Evolutionary conservation across 2,329 filamentous ascomycete genomes (phyloP).

Genomic region (Cladophialophora psammophila): DNA sequence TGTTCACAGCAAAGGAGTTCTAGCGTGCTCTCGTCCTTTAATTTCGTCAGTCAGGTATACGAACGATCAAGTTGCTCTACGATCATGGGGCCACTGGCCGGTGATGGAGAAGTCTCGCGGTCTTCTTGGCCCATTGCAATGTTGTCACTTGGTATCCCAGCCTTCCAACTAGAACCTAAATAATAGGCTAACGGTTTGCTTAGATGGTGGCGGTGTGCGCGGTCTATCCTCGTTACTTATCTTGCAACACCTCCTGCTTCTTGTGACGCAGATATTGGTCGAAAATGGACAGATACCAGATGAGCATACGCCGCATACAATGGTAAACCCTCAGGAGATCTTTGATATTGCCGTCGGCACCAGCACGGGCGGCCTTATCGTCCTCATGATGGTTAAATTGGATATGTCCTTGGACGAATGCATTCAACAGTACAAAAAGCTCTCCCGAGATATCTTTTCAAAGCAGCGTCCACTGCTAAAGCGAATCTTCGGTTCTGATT

Average conservation of each 20-base stretch:
- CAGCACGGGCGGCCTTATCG: conserved; percentile 52
- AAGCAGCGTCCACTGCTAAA: conserved; percentile 28
- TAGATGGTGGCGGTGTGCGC: conserved; percentile 53
- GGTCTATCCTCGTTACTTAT: conserved; percentile 50
- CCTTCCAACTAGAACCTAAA: neutral
- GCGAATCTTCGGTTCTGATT: conserved; percentile 31
- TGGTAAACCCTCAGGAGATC: conserved; percentile 45
- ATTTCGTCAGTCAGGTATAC: too few relatives aligned
- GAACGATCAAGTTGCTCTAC: neutral
- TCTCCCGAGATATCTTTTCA: conserved; percentile 42
- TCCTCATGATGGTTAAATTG: conserved; percentile 58
- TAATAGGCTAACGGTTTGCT: conserved; percentile 22
- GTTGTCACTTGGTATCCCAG: conserved; percentile 30
- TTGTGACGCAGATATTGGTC: conserved; percentile 39
- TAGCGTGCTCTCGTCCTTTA: too few relatives aligned
- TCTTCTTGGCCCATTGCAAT: conserved; percentile 29
- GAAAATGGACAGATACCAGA: conserved; percentile 23
- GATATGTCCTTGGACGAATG: conserved; percentile 55
- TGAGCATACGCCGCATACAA: conserved; percentile 8
- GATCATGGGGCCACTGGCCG: neutral
- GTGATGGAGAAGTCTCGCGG: neutral
- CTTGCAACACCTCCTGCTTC: conserved; percentile 47
- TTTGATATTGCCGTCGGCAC: conserved; percentile 54
- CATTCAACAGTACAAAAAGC: conserved; percentile 50
- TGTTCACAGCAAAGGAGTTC: too few relatives aligned